Conservation (phyloP, 495 filamentous ascomycete species). For the Penicillium salamii region DNA sequence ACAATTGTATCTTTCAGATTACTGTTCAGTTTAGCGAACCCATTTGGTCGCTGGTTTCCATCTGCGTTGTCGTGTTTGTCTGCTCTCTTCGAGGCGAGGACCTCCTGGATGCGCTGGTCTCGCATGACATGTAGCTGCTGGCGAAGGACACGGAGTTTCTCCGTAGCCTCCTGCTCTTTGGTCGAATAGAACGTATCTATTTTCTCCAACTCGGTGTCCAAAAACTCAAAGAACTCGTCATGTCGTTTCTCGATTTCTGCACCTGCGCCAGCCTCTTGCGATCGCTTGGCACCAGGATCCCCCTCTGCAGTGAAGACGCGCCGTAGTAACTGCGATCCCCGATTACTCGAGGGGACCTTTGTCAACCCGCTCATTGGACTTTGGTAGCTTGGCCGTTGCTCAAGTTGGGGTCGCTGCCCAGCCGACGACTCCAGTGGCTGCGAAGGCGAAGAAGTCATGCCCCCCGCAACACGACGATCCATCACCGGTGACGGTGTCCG, state of each 20-base stretch:
- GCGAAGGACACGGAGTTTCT: slow-evolving; percentile 65
- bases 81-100: slow-evolving; percentile 35
- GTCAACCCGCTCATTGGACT: slow-evolving; percentile 13
- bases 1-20: slow-evolving; percentile 27
- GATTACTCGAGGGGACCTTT: slow-evolving; percentile 16
- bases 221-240: slow-evolving; percentile 73
- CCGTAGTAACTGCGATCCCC: slow-evolving; percentile 33
- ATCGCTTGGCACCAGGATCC: slow-evolving; percentile 27
- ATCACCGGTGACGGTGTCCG: slow-evolving; percentile 30
- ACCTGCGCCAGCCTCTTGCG: slow-evolving; percentile 33
- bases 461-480: slow-evolving; percentile 15
- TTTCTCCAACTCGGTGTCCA: slow-evolving; percentile 78
- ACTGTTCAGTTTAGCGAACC: slow-evolving; percentile 23
- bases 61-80: slow-evolving; percentile 1
- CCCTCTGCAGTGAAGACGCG: slow-evolving; percentile 36
- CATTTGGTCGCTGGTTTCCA: slow-evolving; percentile 14
- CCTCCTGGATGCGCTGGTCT: slow-evolving; percentile 69
- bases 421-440: slow-evolving; percentile 6
- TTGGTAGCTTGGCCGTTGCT: slow-evolving; percentile 10
- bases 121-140: slow-evolving; percentile 87
- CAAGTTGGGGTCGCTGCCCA: slow-evolving; percentile 7
- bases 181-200: slow-evolving; percentile 79
- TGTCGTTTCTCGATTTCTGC: slow-evolving; percentile 58
- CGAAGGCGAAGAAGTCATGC: slow-evolving; percentile 9
- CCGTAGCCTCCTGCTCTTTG: slow-evolving; percentile 77